Percentiles rank a stretch among this genome's conserved stretches.
Evolutionary conservation across 1,284 basidiomycete species (phyloP).

Genomic region (Coniferiporia weirii): DNA sequence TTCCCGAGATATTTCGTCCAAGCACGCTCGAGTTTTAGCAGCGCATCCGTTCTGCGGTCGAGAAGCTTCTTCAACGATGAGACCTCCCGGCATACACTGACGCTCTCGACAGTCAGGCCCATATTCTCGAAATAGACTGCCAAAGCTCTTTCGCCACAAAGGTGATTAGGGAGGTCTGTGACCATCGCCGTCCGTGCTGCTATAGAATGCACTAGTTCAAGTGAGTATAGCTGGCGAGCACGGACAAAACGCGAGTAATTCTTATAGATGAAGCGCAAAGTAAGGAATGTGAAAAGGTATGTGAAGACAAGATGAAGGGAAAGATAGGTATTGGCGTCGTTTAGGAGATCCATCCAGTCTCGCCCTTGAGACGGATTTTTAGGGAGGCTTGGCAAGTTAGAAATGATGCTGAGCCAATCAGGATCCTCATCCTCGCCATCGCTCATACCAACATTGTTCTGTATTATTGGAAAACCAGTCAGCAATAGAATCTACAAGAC

Average conservation of each 20-base stretch:
- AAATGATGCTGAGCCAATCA: conserved; percentile 38
- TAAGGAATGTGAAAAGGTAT: conserved; percentile 85
- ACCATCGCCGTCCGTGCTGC: conserved; percentile 91
- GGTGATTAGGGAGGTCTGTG: conserved; percentile 74
- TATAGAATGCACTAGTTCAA: conserved; percentile 92
- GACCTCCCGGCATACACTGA: conserved; percentile 85
- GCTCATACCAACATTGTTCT: conserved; percentile 70
- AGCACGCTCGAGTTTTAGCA: conserved; percentile 74
- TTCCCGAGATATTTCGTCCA: conserved; percentile 94
- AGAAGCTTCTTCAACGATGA: conserved; percentile 68
- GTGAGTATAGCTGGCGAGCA: conserved; percentile 88
- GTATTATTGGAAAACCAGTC: conserved; percentile 23
- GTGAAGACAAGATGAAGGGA: conserved; percentile 89
- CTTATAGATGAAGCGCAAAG: conserved; percentile 81
- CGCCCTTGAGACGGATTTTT: conserved; percentile 23
- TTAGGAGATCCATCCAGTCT: conserved; percentile 82
- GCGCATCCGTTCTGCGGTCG: conserved; percentile 70
- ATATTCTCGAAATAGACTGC: conserved; percentile 93
- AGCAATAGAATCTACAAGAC: neutral
- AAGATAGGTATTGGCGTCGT: conserved; percentile 81
- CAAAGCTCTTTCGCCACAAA: conserved; percentile 79
- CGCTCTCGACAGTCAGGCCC: conserved; percentile 78
- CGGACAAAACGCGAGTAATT: conserved; percentile 89
- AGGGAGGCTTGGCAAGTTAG: conserved; percentile 23
- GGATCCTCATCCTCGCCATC: conserved; percentile 52